Evolutionary conservation across 805 yeast genomes (phyloP), one percentile per base, ranked within the genome.

Genomic region (Zygotorulaspora sp.): DNA sequence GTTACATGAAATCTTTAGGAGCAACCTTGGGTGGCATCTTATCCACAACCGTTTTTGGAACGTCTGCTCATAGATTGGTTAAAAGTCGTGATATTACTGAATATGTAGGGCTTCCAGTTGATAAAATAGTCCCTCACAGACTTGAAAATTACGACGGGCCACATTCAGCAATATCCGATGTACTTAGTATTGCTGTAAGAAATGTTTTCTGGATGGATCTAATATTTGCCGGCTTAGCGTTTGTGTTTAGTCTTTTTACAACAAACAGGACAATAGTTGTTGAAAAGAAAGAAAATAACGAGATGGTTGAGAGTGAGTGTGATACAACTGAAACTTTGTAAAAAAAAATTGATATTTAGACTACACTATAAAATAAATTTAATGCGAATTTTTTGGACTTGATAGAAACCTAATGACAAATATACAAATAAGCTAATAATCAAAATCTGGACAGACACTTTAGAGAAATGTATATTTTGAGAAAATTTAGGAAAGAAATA

Each of bases 201-300:
- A 37, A 50, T 31, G 58, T 54, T 11, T 54, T 48, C 32, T 53
- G 43, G 41, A 44, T 50, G 45, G 42, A 43, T 3, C 26, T 53
- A 9, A 57, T 52, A 4, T 44, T 44, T n/a, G 39, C 36, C 19
- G 45, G 45, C 7, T 19, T 43, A 5, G 44, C 51, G 2, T 45
- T 53, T 30, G 14, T 53, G 14, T 44, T 45, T 31, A 41, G 48
- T 6, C 3, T 45, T 5, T 38, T 52, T 19, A 32, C 51, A 7
- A 48, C 52, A 13, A 50, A 44, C 36, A 48, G 44, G 30, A 47
- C 36, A 25, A 25, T 46, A 23, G n/a, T n/a, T n/a, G n/a, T n/a
- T n/a, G n/a, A n/a, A n/a, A n/a, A n/a, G n/a, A n/a, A n/a, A n/a
- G n/a, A n/a, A n/a, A n/a, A n/a, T n/a, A n/a, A n/a, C n/a, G n/a